A percentile compares a stretch with the other conserved stretches of the same genome.
Evolutionary conservation across 192 early-diverging fungal genomes (phyloP).

Genomic region (Entomortierella beljakovae): DNA sequence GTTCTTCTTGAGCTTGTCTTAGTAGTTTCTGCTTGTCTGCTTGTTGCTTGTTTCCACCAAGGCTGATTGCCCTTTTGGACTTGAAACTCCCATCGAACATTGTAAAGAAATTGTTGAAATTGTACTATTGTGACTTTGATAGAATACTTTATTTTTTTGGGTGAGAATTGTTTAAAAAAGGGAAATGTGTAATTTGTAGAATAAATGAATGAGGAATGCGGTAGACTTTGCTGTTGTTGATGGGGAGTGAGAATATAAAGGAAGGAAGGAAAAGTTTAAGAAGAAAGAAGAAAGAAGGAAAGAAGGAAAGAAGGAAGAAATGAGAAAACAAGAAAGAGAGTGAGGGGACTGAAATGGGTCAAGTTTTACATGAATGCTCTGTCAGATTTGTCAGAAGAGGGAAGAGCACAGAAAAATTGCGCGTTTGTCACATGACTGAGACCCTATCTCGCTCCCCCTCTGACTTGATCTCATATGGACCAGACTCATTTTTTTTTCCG

Average conservation of each 20-base stretch:
- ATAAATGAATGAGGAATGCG: too few relatives aligned
- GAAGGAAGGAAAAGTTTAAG: too few relatives aligned
- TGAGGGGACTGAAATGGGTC: too few relatives aligned
- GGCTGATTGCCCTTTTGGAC: constrained; percentile 78
- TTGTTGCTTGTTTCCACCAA: constrained; percentile 79
- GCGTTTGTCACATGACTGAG: background rate
- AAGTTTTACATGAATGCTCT: background rate
- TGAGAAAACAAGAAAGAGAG: background rate
- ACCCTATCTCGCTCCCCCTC: too few relatives aligned
- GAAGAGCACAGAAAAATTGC: too few relatives aligned
- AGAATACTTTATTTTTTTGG: background rate
- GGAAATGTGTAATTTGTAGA: too few relatives aligned
- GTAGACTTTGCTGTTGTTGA: too few relatives aligned
- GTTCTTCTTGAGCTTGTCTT: constrained; percentile 76
- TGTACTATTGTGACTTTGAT: background rate
- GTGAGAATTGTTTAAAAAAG: background rate
- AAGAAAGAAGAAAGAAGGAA: too few relatives aligned
- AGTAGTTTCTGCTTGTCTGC: constrained; percentile 78
- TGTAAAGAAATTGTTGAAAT: background rate
- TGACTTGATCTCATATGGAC: too few relatives aligned
- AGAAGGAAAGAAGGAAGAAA: too few relatives aligned
- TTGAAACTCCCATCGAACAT: constrained; percentile 88
- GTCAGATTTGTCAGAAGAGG: background rate
- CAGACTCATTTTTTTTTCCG: too few relatives aligned
- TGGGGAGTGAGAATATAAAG: too few relatives aligned